Evolutionary conservation across 2,329 filamentous ascomycete genomes (phyloP), one percentile per base, ranked within the genome.

Genomic region (Penicillium psychrosexuale): DNA sequence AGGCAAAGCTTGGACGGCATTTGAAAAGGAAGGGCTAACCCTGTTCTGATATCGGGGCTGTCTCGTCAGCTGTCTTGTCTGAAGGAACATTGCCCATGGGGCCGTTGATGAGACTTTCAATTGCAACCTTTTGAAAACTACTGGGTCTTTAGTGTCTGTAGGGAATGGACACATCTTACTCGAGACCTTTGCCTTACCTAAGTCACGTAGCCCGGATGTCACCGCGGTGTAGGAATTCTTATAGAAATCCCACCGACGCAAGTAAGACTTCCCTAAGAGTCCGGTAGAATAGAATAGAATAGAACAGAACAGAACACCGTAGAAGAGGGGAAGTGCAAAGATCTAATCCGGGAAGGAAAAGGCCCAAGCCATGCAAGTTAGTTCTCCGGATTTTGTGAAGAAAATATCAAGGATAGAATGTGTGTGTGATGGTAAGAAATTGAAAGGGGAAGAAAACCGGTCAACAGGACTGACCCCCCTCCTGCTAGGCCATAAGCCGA

Each of bases 61-160:
- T 55, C 52, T 50, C 53, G 31, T 56, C 57, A 37, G 48, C 42
- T 60, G 53, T 51, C 45, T 59, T 64, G 31, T 55, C 58, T 50
- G 65, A 47, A 55, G 64, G 53, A 63, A 56, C 67, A 67, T 69
- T 61, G 53, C 64, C 65, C 67, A 69, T 69, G 62, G 59, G 49
- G 62, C 55, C 56, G 56, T 50, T 56, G 17, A 43, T 27, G 19
- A 24, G 22, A 7, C 17, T 22, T 45, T 5, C 17, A 33, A 33
- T 45, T 22, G 28, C 1, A 43, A 11, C 7, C 5, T 28, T 42
- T 33, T 22, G 17, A 19, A 7, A 33, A 33, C 43, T 33, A 45
- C 43, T 24, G 11, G 12, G 13, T 11, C 1, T 34, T 50, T 27
- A 50, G 47, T 34, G 28, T 12, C 22, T 27, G 44, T 28, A 19